phyloP scores from a whole-genome alignment of 2,329 filamentous ascomycete species.

The Scopulariopsis brevicaulis region DNA sequence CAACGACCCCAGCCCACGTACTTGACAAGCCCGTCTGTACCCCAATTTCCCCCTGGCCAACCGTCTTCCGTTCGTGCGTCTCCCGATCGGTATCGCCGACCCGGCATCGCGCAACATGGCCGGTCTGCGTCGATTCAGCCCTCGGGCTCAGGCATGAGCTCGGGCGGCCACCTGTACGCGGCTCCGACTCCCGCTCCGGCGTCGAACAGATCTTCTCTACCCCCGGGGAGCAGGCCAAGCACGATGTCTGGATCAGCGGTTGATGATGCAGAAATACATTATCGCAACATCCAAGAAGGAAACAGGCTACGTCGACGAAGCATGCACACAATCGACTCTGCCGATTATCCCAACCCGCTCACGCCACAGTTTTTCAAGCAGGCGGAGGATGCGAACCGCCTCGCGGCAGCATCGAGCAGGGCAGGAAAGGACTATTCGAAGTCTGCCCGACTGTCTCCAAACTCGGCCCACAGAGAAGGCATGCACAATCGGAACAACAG shows the following conservation, averaged over 20 bases:
- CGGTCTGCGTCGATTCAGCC: constrained; percentile 24
- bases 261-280: constrained; percentile 6
- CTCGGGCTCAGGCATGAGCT: constrained; percentile 14
- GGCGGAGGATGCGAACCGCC: not conserved
- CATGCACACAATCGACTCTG: constrained; percentile 53
- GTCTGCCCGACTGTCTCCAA: constrained; percentile 17
- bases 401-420: not conserved
- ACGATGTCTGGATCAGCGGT: constrained; percentile 3
- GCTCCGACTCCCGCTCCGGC: constrained; percentile 6
- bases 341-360: constrained; percentile 24
- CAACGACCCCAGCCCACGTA: constrained; percentile 31
- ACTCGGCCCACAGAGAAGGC: not conserved
- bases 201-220: not conserved
- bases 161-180: constrained; percentile 9
- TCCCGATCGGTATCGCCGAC: constrained; percentile 74
- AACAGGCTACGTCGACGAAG: constrained; percentile 75
- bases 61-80: constrained; percentile 53
- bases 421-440: constrained; percentile 15
- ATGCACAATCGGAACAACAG: constrained; percentile 36
- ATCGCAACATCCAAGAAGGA: constrained; percentile 41
- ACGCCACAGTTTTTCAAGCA: constrained; percentile 21
- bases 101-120: constrained; percentile 33
- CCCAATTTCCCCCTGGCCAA: constrained; percentile 41
- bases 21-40: constrained; percentile 20
- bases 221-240: not conserved